A percentile compares a stretch with the other conserved stretches of the same genome.
phyloP scores from a whole-genome alignment of 2,329 filamentous ascomycete species.

The Sporothrix brunneoviolacea region DNA sequence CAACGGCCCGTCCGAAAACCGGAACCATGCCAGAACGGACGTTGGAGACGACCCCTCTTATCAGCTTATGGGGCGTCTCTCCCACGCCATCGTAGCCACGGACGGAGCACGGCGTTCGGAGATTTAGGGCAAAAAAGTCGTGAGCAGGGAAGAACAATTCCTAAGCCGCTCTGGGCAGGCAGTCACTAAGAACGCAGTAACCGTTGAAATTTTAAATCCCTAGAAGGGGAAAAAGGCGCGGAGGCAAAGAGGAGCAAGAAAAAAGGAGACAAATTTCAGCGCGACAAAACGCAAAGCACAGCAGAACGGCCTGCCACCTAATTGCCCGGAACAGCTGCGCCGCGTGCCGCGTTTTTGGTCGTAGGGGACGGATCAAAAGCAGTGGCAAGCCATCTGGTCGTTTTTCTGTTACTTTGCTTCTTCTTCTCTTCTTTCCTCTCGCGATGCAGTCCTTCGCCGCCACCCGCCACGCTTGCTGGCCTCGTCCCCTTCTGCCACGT shows the following conservation, averaged over 20 bases:
- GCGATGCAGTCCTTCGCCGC: slow-evolving; percentile 9
- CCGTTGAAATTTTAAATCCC: too few species aligned
- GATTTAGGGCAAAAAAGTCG: slow-evolving; percentile 5
- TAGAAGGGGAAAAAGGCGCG: background rate
- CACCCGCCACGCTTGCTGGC: background rate
- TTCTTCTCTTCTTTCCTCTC: background rate
- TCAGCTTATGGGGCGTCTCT: too few species aligned
- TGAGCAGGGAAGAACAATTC: background rate
- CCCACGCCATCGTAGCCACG: background rate
- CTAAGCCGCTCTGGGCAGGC: background rate
- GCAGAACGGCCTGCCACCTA: slow-evolving; percentile 5
- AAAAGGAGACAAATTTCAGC: background rate
- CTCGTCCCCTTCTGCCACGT: background rate
- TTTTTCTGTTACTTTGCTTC: background rate
- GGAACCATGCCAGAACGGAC: background rate
- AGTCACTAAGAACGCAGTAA: background rate
- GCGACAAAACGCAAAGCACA: background rate
- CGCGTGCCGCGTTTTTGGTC: background rate
- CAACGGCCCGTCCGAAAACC: too few species aligned
- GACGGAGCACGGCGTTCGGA: slow-evolving; percentile 11
- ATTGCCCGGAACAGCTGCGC: background rate
- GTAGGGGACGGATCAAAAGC: too few species aligned
- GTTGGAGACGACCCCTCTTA: background rate
- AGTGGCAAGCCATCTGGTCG: too few species aligned
- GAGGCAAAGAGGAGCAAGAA: background rate